phyloP scores from a whole-genome alignment of 768 basidiomycete genomes.

The Pleurotus salmoneostramineus region DNA sequence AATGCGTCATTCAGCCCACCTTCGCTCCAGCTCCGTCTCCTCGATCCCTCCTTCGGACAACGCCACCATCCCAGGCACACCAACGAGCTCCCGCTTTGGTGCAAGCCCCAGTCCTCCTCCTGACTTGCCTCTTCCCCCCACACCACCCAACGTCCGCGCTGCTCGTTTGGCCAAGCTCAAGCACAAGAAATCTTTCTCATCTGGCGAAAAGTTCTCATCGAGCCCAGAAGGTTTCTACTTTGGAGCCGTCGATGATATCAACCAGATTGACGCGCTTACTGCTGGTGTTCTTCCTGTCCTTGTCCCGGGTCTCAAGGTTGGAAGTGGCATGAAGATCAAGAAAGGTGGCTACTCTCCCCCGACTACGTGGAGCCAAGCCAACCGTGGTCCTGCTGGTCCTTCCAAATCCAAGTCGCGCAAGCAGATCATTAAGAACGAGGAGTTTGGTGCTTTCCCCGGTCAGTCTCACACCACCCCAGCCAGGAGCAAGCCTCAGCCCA shows the following conservation, averaged over 20 bases:
- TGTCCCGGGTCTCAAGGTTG: constrained; percentile 60
- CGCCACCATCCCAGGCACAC: constrained; percentile 30
- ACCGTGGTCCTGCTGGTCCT: constrained; percentile 35
- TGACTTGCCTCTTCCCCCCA: constrained; percentile 67
- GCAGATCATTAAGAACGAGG: constrained; percentile 28
- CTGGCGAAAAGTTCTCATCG: constrained; percentile 26
- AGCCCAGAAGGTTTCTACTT: constrained; percentile 42
- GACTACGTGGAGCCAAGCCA: constrained; percentile 1
- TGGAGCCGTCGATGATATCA: constrained; percentile 49
- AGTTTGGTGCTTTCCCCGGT: constrained; percentile 27
- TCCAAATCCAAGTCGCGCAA: constrained; percentile 38
- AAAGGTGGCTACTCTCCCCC: constrained; percentile 35
- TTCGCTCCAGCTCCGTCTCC: constrained; percentile 59
- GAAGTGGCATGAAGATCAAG: constrained; percentile 51
- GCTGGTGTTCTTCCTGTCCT: constrained; percentile 66
- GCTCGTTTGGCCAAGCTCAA: constrained; percentile 50
- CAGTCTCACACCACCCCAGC: constrained; percentile 63
- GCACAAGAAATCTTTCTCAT: constrained; percentile 63
- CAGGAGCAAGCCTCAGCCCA: constrained; percentile 24
- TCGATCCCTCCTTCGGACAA: constrained; percentile 27
- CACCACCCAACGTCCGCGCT: constrained; percentile 62
- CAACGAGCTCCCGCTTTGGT: constrained; percentile 28
- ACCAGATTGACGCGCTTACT: constrained; percentile 69
- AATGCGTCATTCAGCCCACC: constrained; percentile 36
- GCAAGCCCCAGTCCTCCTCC: constrained; percentile 53